phyloP scores from a whole-genome alignment of 176 grass and related monocot species.

The sorghum (Sorghum bicolor) region Sorghum_bicolor_NCBIv3 NC_012873.2:5346001-5346500 shows the following conservation, averaged over 20 bases:
- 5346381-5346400: not conserved
- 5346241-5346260: no score
- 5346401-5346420: slow-evolving; percentile 40
- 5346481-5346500: not conserved
- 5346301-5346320: no score
- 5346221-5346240: not conserved
- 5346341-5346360: not conserved
- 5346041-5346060: no score
- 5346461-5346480: not conserved
- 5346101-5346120: no score
- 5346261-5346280: not conserved
- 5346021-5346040: no score
- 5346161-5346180: no score
- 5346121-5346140: not conserved
- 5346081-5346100: no score
- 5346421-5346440: not conserved
- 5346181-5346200: not conserved
- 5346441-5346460: slow-evolving; percentile 7
- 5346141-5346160: not conserved
- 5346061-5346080: not conserved
- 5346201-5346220: not conserved
- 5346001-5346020: no score
- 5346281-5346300: slow-evolving; percentile 1
- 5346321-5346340: no score
- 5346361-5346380: not conserved